Evolutionary conservation across 768 basidiomycete species (phyloP), one percentile per base, ranked within the genome.

Genomic region (Fomitopsis pulvina): DNA sequence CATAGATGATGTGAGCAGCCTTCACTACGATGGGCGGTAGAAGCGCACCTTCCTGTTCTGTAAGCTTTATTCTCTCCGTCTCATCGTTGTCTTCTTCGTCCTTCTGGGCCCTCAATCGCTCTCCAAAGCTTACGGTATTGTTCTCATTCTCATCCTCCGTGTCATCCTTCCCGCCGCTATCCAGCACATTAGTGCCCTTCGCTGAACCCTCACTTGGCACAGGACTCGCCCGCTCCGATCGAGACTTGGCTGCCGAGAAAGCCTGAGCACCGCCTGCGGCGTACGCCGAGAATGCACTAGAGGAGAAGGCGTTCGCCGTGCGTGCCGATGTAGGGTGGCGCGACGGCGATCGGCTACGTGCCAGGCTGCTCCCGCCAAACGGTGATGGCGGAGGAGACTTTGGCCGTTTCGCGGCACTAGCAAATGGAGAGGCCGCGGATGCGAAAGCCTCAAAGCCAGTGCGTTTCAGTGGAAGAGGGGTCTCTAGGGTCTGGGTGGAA

Each of bases 31-130:
- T 38, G 45, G 20, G 47, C 28, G 12, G 26, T 40, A 29, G 18
- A 26, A 1, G 66, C 77, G 52, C 47, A 81, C 87, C 75, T 62
- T 87, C 83, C 67, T 86, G 84, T 63, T 86, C 84, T 10, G 75
- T 79, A 58, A 87, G 58, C 20, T 68, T 67, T n/a, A 73, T 56
- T 59, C 77, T 74, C 50, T 64, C 63, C 24, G 72, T 71, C 26
- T 80, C 79, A 12, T 78, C 78, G 43, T 74, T 72, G 38, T 63
- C 70, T n/a, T 81, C 78, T 2, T 76, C 78, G 46, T 82, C 81
- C 61, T 73, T 78, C 26, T 73, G 72, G 8, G 84, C 81, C 45
- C 86, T 71, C 55, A 88, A 61, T 49, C 77, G 80, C 61, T 82
- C 85, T 10, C 84, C 81, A 64, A 88, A 88, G 55, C 60, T 61